Evolutionary conservation across 495 filamentous ascomycete genomes (phyloP).

Genomic region (Podospora bellae-mahoneyi): DNA sequence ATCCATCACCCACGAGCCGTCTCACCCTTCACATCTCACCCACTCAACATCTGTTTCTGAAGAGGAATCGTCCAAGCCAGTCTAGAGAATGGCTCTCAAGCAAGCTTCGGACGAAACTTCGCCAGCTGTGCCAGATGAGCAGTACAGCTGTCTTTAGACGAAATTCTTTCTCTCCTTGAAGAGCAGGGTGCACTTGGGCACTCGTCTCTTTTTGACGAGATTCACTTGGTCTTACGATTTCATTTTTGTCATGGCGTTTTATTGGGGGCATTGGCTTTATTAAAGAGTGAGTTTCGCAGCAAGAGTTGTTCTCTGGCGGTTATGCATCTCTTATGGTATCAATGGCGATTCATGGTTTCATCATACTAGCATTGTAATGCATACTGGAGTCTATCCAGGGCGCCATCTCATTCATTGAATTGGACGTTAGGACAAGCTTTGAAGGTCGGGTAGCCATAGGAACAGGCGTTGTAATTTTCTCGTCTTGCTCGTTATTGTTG

Average conservation of each 20-base stretch:
- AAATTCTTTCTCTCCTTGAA: neutral
- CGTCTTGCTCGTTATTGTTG: neutral
- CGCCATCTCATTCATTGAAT: neutral
- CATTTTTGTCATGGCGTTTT: neutral
- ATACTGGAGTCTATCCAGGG: neutral
- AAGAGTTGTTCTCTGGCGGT: neutral
- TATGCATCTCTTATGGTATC: neutral
- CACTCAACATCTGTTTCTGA: conserved; percentile 25
- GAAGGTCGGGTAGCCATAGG: neutral
- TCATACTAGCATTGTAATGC: neutral
- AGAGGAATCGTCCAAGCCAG: conserved; percentile 11
- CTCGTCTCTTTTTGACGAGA: neutral
- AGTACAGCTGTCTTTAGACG: neutral
- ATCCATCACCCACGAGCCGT: conserved; percentile 36
- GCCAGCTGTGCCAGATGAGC: neutral
- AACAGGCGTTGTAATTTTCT: neutral
- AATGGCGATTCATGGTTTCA: neutral
- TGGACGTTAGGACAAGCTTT: too few species aligned
- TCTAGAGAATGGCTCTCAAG: neutral
- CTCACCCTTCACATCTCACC: conserved; percentile 31
- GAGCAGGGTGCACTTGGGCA: neutral
- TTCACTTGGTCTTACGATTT: neutral
- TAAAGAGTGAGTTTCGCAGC: neutral
- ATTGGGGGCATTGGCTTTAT: neutral
- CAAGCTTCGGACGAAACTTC: neutral